Evolutionary conservation across 345 rosid genomes (phyloP).

Genomic region (Eucalyptus cloeziana): DNA sequence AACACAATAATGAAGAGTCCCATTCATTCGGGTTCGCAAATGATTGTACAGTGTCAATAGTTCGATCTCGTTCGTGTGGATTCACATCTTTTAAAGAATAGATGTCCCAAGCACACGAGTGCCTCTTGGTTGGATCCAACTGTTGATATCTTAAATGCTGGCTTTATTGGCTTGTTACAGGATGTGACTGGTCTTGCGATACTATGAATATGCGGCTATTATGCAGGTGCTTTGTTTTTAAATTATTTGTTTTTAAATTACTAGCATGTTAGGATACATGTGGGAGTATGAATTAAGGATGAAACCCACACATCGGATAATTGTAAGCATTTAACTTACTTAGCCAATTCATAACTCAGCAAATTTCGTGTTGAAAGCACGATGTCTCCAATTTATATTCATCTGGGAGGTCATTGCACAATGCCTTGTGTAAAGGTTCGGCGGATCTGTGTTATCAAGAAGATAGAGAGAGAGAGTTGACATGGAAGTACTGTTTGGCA

Average conservation of each 20-base stretch:
- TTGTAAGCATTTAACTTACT: not conserved
- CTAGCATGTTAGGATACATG: not conserved
- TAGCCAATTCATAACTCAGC: not conserved
- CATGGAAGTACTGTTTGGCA: not conserved
- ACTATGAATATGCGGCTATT: not conserved
- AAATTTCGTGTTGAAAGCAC: not conserved
- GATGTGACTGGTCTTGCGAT: not conserved
- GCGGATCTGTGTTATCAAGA: not conserved
- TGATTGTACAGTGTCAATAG: not conserved
- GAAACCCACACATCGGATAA: not conserved
- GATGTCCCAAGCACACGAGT: not conserved
- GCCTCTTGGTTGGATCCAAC: not conserved
- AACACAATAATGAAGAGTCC: not conserved
- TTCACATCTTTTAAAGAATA: not conserved
- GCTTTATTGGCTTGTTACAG: not conserved
- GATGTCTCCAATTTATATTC: not conserved
- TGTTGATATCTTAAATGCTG: not conserved
- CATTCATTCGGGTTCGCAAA: not conserved
- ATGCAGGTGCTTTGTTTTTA: not conserved
- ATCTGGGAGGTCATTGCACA: not conserved
- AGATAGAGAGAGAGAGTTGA: not conserved
- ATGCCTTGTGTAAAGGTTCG: not conserved
- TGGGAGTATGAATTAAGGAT: not conserved
- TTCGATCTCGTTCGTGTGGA: not conserved
- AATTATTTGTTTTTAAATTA: not conserved